Evolutionary conservation across 1,284 basidiomycete genomes (phyloP).

Genomic region (Pholiota adiposa): DNA sequence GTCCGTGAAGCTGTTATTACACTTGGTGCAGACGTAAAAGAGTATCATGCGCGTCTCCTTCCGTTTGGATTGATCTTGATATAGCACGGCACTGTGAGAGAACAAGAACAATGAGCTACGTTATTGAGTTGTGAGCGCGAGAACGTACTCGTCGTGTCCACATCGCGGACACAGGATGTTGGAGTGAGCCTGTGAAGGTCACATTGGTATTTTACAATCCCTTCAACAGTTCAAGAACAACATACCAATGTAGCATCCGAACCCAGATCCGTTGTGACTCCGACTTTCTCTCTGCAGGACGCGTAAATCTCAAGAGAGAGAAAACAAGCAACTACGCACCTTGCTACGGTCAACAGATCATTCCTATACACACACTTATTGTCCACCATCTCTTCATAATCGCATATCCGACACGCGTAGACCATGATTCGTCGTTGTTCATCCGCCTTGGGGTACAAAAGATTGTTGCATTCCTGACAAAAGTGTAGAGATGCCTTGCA

Average conservation of each 20-base stretch:
- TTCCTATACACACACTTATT: slow-evolving; percentile 94
- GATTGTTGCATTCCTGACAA: slow-evolving; percentile 93
- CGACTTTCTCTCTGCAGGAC: slow-evolving; percentile 83
- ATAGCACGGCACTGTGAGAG: slow-evolving; percentile 78
- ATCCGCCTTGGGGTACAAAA: slow-evolving; percentile 93
- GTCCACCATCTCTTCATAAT: slow-evolving; percentile 84
- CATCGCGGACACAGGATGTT: slow-evolving; percentile 74
- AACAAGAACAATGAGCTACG: background rate
- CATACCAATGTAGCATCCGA: slow-evolving; percentile 89
- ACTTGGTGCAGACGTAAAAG: slow-evolving; percentile 92
- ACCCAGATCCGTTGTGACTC: slow-evolving; percentile 89
- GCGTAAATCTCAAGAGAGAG: background rate
- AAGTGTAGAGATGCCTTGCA: slow-evolving; percentile 81
- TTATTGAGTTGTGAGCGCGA: background rate
- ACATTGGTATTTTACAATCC: background rate
- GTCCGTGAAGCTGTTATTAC: slow-evolving; percentile 79
- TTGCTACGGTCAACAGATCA: slow-evolving; percentile 91
- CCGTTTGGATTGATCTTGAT: slow-evolving; percentile 94
- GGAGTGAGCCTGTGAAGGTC: slow-evolving; percentile 62
- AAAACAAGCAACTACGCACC: slow-evolving; percentile 58
- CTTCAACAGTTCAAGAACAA: slow-evolving; percentile 6
- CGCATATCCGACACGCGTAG: slow-evolving; percentile 93
- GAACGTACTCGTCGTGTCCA: slow-evolving; percentile 71
- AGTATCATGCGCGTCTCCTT: slow-evolving; percentile 92
- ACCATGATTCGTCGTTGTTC: slow-evolving; percentile 86